A percentile compares a stretch with the other conserved stretches of the same genome.
Conservation (phyloP, 2,329 filamentous ascomycete genomes). For the Stagonosporopsis tanaceti region DNA sequence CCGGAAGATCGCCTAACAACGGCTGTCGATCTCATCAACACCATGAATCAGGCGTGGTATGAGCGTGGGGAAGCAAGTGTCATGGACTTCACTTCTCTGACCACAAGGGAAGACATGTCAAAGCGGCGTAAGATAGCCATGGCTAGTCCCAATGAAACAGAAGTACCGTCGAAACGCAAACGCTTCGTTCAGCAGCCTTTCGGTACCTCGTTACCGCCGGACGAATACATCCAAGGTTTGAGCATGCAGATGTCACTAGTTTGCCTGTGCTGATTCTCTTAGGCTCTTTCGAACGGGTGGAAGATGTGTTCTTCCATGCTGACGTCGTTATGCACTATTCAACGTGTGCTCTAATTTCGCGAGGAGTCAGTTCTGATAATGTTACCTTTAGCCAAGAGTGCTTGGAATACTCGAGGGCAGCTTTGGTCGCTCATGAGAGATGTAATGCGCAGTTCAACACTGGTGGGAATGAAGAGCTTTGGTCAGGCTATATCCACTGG, state of each 20-base stretch:
- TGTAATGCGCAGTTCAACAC: constrained; percentile 43
- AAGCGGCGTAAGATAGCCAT: constrained; percentile 14
- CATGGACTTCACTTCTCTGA: constrained; percentile 10
- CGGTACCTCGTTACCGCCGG: constrained; percentile 5
- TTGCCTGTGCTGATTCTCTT: background rate
- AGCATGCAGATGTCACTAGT: background rate
- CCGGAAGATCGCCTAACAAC: constrained; percentile 36
- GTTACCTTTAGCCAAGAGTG: constrained; percentile 43
- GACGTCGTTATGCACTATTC: constrained; percentile 47
- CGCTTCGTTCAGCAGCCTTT: constrained; percentile 14
- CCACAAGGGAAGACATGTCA: background rate
- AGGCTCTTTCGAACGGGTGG: constrained; percentile 29
- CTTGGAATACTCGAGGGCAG: constrained; percentile 42
- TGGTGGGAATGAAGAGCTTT: constrained; percentile 43
- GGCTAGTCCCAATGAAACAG: constrained; percentile 33
- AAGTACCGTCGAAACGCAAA: constrained; percentile 34
- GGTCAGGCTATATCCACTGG: constrained; percentile 49
- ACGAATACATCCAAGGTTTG: constrained; percentile 27
- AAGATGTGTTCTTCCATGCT: constrained; percentile 44
- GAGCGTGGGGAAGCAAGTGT: constrained; percentile 38
- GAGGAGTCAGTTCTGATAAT: constrained; percentile 43
- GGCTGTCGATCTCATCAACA: constrained; percentile 37
- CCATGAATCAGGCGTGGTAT: constrained; percentile 40
- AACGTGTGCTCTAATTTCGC: constrained; percentile 43
- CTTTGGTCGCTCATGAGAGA: constrained; percentile 41